Evolutionary conservation across 2,329 filamentous ascomycete species (phyloP).

Genomic region (Fusarium multiceps): DNA sequence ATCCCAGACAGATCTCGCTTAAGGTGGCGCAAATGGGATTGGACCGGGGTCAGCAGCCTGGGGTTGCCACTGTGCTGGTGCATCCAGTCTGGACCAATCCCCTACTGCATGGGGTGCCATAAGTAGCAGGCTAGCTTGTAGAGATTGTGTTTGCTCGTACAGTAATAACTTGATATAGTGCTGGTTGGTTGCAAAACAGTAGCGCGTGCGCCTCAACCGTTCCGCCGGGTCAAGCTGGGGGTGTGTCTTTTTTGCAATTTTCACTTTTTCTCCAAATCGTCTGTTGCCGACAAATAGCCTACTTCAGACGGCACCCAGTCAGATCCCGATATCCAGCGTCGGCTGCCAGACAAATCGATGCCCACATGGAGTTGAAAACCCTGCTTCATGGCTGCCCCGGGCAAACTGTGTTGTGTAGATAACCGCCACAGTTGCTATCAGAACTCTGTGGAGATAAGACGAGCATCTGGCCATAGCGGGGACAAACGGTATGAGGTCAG

Average conservation of each 20-base stretch:
- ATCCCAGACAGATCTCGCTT: constrained; percentile 39
- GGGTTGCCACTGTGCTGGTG: constrained; percentile 40
- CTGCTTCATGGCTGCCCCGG: constrained; percentile 1
- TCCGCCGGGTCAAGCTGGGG: constrained; percentile 22
- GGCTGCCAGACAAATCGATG: not conserved
- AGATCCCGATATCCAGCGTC: not conserved
- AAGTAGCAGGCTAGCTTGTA: constrained; percentile 7
- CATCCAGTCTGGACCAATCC: constrained; percentile 23
- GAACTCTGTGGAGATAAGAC: constrained; percentile 18
- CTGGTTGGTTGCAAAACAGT: constrained; percentile 16
- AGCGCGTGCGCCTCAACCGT: constrained; percentile 29
- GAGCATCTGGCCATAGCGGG: constrained; percentile 27
- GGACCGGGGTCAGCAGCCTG: constrained; percentile 8
- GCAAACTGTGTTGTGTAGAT: constrained; percentile 5
- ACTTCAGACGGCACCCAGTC: not conserved
- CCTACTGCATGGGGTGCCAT: constrained; percentile 7
- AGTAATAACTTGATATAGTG: constrained; percentile 11
- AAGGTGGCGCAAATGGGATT: constrained; percentile 25
- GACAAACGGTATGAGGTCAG: constrained; percentile 22
- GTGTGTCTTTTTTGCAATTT: constrained; percentile 1
- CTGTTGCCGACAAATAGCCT: constrained; percentile 8
- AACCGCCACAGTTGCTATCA: constrained; percentile 21
- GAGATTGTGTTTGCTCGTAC: constrained; percentile 33
- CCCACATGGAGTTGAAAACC: not conserved
- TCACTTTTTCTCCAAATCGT: constrained; percentile 10